Base-by-base conservation (phyloP, 1,139 yeast species). In the Hyphopichia wangnamkhiaoensis region DNA sequence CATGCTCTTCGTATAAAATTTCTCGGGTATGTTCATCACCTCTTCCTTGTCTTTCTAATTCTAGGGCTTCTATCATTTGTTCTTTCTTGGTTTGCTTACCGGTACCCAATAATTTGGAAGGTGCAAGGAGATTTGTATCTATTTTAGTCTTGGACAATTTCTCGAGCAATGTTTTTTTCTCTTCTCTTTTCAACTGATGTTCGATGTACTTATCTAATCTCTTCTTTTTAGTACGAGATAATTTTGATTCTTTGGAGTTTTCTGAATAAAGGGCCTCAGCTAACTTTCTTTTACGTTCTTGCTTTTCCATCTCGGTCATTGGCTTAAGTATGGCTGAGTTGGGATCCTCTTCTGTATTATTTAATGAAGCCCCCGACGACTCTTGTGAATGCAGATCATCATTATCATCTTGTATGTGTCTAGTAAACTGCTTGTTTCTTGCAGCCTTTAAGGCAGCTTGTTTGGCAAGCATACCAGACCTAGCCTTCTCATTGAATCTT, bases 171-270 rank as follows among this genome's bases (percentile, higher is more conserved):
- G 76, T 76, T 50, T 85, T 87, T 63, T 87, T 88, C 63, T 93
- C 98, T 58, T 91, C 96, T 58, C 95, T 76, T 50, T 86, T 85
- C 47, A 93, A 61, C 61, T 93, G 98, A 62, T 86, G 95, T 45
- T 90, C 96, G 26, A 84, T 82, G 54, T 83, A 84, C 58, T 84
- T 84, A 47, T 84, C 91, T 38, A 84, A 60, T 46, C 93, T 63
- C 64, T 93, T 93, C 63, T 79, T 79, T 63, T 91, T 93, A 34
- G 84, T 75, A 37, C 79, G 68, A 0, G 94, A 81, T 39, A 88
- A 62, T 54, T 89, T 89, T 15, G 84, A 66, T 43, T 82, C 84
- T 43, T 76, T 77, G 41, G 73, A 65, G 27, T 85, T 82, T 39
- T 74, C 74, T 16, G 68, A 49, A 39, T 78, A 68, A 19, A 89